Conservation (phyloP, 1,139 yeast genomes). For the Zygoascus sp. region DNA sequence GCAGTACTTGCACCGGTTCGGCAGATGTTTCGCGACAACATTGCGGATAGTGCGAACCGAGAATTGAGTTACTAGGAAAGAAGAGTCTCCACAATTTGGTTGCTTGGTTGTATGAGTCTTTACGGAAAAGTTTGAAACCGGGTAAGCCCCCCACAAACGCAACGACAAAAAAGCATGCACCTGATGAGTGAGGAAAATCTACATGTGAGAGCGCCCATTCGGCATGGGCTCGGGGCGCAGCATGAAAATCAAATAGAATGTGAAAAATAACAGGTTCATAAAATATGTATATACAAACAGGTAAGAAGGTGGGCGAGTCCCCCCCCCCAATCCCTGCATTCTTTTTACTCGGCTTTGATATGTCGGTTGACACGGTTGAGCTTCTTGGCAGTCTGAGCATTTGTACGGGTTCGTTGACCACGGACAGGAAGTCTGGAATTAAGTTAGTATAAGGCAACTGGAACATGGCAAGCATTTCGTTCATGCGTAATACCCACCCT, state of each 20-base stretch:
- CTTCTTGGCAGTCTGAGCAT: constrained; percentile 83
- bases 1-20: constrained; percentile 4
- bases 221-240: neutral
- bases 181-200: neutral
- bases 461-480: neutral
- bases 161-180: neutral
- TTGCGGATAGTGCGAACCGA: neutral
- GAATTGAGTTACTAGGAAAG: constrained; percentile 3
- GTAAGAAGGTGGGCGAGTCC: neutral
- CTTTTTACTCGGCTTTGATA: constrained; percentile 31
- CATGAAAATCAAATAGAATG: neutral
- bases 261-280: neutral
- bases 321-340: too few species aligned
- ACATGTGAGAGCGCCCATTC: neutral
- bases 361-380: constrained; percentile 74
- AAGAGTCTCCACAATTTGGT: constrained; percentile 1
- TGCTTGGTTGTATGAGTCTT: constrained; percentile 7
- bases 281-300: neutral
- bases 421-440: constrained; percentile 58
- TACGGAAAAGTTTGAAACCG: neutral
- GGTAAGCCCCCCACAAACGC: neutral
- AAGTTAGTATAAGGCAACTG: constrained; percentile 2
- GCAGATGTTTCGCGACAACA: constrained; percentile 1
- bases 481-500: constrained; percentile 44
- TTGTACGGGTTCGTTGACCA: constrained; percentile 90